Conservation (phyloP, 2,329 filamentous ascomycete genomes). For the Fusarium keratoplasticum region DNA sequence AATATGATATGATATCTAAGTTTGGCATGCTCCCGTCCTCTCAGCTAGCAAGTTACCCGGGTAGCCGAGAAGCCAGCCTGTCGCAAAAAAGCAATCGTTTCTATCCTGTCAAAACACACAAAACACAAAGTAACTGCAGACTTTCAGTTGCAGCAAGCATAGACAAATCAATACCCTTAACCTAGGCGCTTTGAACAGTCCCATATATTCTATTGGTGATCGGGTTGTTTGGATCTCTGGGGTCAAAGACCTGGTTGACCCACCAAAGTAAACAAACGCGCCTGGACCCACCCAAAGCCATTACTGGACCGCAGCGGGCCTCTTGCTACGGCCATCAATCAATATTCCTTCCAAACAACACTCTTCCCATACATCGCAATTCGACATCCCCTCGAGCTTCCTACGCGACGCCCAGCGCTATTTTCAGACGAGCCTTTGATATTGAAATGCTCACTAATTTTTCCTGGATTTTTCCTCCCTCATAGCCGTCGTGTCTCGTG, state of each 20-base stretch:
- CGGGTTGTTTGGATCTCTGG: conserved; percentile 33
- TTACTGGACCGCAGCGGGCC: conserved; percentile 16
- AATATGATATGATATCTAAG: not conserved
- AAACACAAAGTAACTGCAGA: not conserved
- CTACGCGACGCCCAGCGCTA: conserved; percentile 13
- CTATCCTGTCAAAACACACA: not conserved
- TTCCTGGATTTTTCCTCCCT: conserved; percentile 19
- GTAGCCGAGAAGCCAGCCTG: not conserved
- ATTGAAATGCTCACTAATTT: conserved; percentile 36
- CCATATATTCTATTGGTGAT: not conserved
- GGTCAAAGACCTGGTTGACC: conserved; percentile 18
- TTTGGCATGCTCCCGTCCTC: not conserved
- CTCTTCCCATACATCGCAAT: conserved; percentile 7
- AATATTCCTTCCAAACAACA: conserved; percentile 34
- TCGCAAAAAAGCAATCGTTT: not conserved
- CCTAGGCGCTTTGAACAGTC: not conserved
- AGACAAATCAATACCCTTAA: not conserved
- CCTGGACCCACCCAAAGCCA: conserved; percentile 32
- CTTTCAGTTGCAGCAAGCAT: not conserved
- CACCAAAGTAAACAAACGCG: conserved; percentile 52
- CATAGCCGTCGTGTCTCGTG: conserved; percentile 15
- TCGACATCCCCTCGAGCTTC: conserved; percentile 1
- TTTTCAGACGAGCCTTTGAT: conserved; percentile 6
- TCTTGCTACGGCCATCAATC: conserved; percentile 27
- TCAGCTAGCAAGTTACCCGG: not conserved